phyloP scores from a whole-genome alignment of 1,284 basidiomycete species.

The Meira miltonrushii region DNA sequence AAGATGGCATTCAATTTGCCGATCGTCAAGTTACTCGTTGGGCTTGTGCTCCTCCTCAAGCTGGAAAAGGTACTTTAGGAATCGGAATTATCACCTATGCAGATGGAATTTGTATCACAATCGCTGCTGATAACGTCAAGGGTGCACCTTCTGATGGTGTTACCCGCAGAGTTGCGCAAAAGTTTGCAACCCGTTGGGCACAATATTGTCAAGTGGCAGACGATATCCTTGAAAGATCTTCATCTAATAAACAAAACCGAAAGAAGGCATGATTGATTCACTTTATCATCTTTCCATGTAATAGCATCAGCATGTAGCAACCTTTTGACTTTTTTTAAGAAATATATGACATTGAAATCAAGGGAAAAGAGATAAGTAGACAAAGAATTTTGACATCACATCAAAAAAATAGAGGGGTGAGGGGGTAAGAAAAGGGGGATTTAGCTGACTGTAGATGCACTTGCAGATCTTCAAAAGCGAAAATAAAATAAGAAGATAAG shows the following conservation, averaged over 20 bases:
- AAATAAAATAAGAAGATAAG: no score
- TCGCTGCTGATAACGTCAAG: constrained; percentile 32
- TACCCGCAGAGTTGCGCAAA: constrained; percentile 4
- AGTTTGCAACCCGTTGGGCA: constrained; percentile 7
- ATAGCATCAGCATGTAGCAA: no score
- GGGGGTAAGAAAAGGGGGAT: no score
- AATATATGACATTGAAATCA: no score
- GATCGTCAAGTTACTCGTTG: constrained; percentile 23
- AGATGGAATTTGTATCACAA: constrained; percentile 33
- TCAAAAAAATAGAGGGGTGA: no score
- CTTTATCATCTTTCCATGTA: no score
- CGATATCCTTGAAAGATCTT: constrained; percentile 3
- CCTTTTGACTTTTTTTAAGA: no score
- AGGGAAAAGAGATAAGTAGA: no score
- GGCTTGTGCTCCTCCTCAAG: constrained; percentile 40
- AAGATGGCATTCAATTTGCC: constrained; percentile 23
- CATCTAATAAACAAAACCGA: neutral
- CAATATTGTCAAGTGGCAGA: constrained; percentile 10
- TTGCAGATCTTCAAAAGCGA: no score
- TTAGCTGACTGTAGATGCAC: no score
- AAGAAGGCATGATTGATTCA: neutral
- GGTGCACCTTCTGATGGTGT: constrained; percentile 7
- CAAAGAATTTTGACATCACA: no score
- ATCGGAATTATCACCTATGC: constrained; percentile 49
- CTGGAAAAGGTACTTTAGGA: constrained; percentile 38